These are phyloP conservation scores for Paragyromitra xinjiangensis DNA, from an alignment of 495 filamentous ascomycete genomes.

Conservation along the genomic window DNA sequence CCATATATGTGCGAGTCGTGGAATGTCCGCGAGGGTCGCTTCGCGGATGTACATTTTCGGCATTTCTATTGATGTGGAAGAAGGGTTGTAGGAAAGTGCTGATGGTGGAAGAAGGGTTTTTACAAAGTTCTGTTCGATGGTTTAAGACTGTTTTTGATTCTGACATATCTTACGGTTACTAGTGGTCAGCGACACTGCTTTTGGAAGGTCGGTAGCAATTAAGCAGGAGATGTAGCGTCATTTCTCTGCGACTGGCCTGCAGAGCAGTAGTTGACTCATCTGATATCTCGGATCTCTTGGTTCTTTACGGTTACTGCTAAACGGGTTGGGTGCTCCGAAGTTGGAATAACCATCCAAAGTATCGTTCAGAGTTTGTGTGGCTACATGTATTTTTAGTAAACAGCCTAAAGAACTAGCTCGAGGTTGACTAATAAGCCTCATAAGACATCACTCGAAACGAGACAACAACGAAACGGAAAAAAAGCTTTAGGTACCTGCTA, in stretches of 20 bases:
- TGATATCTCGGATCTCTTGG: neutral
- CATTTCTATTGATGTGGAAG: neutral
- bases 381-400: neutral
- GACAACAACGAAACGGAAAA: neutral
- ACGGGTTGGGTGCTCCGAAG: neutral
- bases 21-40: conserved; percentile 39
- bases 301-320: neutral
- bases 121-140: neutral
- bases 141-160: neutral
- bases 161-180: neutral
- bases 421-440: neutral
- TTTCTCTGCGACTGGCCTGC: neutral
- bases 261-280: conserved; percentile 2
- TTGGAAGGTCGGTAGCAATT: conserved; percentile 10
- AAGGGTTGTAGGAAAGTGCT: neutral
- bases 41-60: conserved; percentile 35
- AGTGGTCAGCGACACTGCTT: neutral
- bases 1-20: conserved; percentile 30
- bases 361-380: too few species aligned
- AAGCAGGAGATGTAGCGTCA: neutral
- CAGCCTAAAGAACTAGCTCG: neutral
- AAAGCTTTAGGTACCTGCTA: neutral
- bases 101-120: neutral
- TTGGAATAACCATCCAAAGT: neutral
- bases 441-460: conserved; percentile 3